A percentile compares a stretch with the other conserved stretches of the same genome.
phyloP scores from a whole-genome alignment of 2,329 filamentous ascomycete genomes.

The Diaporthe velutina region DNA sequence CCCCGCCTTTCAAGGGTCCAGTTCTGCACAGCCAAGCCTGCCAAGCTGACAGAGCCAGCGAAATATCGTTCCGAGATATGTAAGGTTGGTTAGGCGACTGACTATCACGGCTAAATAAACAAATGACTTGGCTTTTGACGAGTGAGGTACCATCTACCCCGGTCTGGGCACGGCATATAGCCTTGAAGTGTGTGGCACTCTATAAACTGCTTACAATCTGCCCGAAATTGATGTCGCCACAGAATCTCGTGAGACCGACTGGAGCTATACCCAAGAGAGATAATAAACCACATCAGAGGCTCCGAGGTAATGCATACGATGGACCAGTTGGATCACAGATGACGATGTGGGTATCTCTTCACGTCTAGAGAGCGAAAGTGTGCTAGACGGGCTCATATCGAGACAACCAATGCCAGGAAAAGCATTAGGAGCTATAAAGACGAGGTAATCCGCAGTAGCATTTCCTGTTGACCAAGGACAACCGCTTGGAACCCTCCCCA shows the following conservation, averaged over 20 bases:
- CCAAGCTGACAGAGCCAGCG: slow-evolving; percentile 14
- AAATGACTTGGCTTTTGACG: neutral
- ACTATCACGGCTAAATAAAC: slow-evolving; percentile 19
- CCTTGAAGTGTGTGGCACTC: neutral
- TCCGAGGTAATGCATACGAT: neutral
- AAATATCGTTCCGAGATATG: neutral
- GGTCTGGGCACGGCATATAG: slow-evolving; percentile 16
- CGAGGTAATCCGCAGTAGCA: neutral
- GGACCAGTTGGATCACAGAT: neutral
- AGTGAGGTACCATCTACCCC: neutral
- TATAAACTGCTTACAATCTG: slow-evolving; percentile 1
- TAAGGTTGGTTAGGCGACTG: neutral
- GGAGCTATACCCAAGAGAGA: neutral
- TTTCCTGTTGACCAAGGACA: neutral
- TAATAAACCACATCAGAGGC: neutral
- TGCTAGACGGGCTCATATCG: neutral
- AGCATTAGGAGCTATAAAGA: neutral
- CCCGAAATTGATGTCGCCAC: slow-evolving; percentile 7
- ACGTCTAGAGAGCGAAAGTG: neutral
- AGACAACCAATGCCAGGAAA: neutral
- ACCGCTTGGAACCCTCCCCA: neutral
- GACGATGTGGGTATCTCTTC: neutral
- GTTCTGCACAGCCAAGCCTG: slow-evolving; percentile 11
- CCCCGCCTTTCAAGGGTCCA: slow-evolving; percentile 9
- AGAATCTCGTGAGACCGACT: neutral